phyloP scores from a whole-genome alignment of 2,329 filamentous ascomycete genomes.

The Neurospora sp. region DNA sequence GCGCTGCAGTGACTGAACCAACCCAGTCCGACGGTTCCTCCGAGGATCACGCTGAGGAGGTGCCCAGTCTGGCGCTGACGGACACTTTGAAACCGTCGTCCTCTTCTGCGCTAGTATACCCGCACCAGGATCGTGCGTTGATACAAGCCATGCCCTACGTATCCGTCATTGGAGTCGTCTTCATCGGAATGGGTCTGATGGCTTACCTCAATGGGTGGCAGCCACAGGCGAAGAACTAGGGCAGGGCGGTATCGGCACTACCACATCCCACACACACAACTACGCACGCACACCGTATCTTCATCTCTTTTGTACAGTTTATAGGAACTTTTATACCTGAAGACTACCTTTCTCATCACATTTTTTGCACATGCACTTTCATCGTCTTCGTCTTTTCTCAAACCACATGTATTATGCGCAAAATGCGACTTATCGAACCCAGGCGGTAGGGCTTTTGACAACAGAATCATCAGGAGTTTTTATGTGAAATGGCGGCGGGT shows the following conservation, averaged over 20 bases:
- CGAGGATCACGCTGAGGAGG: slow-evolving; percentile 14
- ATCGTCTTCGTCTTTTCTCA: background rate
- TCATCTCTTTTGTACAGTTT: background rate
- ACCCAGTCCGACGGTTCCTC: slow-evolving; percentile 9
- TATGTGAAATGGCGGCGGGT: background rate
- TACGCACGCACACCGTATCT: background rate
- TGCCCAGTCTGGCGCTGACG: slow-evolving; percentile 27
- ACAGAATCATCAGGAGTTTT: background rate
- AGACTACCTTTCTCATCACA: background rate
- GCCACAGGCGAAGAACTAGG: slow-evolving; percentile 24
- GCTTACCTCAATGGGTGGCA: slow-evolving; percentile 81
- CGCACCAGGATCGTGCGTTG: slow-evolving; percentile 34
- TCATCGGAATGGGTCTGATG: slow-evolving; percentile 77
- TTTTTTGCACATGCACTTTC: background rate
- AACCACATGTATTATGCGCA: background rate
- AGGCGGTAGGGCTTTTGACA: background rate
- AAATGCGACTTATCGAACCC: background rate
- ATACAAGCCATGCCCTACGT: slow-evolving; percentile 62
- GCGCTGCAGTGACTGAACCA: slow-evolving; percentile 13
- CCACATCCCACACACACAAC: background rate
- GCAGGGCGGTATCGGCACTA: background rate
- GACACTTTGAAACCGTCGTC: slow-evolving; percentile 37
- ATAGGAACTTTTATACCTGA: background rate
- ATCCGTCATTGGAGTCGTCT: slow-evolving; percentile 72
- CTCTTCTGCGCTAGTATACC: slow-evolving; percentile 28